phyloP scores from a whole-genome alignment of 257 asterid species.

The Nicotiana otophora region DNA sequence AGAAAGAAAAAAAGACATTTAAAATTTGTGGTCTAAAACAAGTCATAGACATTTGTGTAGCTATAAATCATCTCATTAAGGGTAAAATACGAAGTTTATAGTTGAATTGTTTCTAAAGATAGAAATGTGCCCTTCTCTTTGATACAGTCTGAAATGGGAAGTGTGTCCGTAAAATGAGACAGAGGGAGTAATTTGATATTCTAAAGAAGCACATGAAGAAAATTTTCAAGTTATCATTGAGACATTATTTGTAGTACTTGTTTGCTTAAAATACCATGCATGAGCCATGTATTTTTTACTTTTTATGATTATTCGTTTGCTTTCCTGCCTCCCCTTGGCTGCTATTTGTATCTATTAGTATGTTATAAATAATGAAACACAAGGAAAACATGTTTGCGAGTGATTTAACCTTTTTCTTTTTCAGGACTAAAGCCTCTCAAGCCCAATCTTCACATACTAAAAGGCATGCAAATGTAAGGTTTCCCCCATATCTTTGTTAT shows the following conservation, averaged over 20 bases:
- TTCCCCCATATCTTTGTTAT: background rate
- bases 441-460: conserved; percentile 6
- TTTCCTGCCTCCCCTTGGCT: conserved; percentile 4
- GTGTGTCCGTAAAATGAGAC: no score
- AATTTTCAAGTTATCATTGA: background rate
- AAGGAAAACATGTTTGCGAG: background rate
- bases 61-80: no score
- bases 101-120: no score
- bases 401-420: background rate
- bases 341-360: background rate
- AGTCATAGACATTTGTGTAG: no score
- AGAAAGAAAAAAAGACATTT: no score
- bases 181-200: background rate
- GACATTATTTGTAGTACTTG: background rate
- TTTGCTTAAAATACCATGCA: background rate
- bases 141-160: no score
- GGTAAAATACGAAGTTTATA: no score
- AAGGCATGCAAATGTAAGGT: conserved; percentile 9
- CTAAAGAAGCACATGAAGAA: conserved; percentile 1
- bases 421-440: conserved; percentile 9
- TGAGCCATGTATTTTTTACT: background rate
- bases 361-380: background rate
- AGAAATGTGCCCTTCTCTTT: no score
- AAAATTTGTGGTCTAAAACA: no score
- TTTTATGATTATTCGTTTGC: background rate